Evolutionary conservation across 495 filamentous ascomycete genomes (phyloP).

Genomic region (Penicillium psychrofluorescens): DNA sequence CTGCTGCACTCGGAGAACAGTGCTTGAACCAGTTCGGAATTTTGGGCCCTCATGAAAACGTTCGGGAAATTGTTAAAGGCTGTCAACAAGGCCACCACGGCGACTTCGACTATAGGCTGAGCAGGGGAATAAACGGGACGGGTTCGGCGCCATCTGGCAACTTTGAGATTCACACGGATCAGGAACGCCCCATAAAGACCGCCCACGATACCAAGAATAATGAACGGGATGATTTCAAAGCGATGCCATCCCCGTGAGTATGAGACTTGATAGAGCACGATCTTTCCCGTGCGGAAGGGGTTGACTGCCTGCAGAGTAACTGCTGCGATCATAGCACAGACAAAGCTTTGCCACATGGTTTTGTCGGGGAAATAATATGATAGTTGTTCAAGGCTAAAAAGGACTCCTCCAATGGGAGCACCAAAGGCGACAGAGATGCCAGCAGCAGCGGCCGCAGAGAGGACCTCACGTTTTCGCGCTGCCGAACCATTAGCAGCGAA

Average conservation of each 20-base stretch:
- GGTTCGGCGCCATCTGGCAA: constrained; percentile 73
- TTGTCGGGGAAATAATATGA: constrained; percentile 99
- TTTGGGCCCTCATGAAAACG: constrained; percentile 87
- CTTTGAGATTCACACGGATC: constrained; percentile 86
- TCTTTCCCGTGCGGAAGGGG: constrained; percentile 91
- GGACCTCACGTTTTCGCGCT: constrained; percentile 91
- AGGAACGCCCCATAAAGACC: constrained; percentile 92
- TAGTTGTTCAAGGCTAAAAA: constrained; percentile 93
- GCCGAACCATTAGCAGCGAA: background rate
- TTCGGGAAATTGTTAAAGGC: constrained; percentile 92
- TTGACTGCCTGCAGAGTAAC: constrained; percentile 89
- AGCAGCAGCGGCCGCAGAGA: constrained; percentile 89
- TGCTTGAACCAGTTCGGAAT: constrained; percentile 83
- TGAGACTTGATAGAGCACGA: constrained; percentile 94
- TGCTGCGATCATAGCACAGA: constrained; percentile 96
- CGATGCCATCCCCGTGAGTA: constrained; percentile 90
- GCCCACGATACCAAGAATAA: constrained; percentile 78
- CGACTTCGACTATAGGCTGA: constrained; percentile 70
- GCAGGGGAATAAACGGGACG: constrained; percentile 25
- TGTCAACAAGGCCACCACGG: constrained; percentile 65
- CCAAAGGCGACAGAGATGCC: constrained; percentile 98
- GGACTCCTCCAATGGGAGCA: constrained; percentile 86
- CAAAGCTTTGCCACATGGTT: constrained; percentile 99
- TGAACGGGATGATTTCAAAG: constrained; percentile 88
- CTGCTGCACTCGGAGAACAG: constrained; percentile 87